A percentile compares a stretch with the other conserved stretches of the same genome.
These are phyloP conservation scores for Solanum habrochaites DNA, from an alignment of 257 asterid species.

Conservation along the genomic window DNA sequence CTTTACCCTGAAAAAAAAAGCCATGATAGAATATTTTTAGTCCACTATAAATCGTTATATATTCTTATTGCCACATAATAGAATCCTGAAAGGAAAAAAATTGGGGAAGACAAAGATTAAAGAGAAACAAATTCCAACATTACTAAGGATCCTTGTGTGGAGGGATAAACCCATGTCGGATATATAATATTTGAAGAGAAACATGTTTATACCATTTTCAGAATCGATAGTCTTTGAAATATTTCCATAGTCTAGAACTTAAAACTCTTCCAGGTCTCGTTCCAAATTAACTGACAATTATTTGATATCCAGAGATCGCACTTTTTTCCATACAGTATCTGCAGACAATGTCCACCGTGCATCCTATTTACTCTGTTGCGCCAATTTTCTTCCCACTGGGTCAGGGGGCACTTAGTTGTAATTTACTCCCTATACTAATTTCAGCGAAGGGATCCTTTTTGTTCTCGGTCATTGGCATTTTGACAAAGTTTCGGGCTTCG, in stretches of 20 bases:
- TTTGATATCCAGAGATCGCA: constrained; percentile 76
- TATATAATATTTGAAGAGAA: constrained; percentile 41
- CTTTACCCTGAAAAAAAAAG: constrained; percentile 54
- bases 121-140: constrained; percentile 12
- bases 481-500: constrained; percentile 27
- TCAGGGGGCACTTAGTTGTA: constrained; percentile 47
- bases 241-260: constrained; percentile 53
- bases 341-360: constrained; percentile 98
- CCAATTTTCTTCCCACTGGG: constrained; percentile 69
- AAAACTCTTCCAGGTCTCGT: constrained; percentile 74
- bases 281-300: constrained; percentile 71
- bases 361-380: constrained; percentile 74
- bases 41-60: not conserved
- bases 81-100: not conserved
- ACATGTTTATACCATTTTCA: constrained; percentile 48
- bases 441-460: constrained; percentile 26
- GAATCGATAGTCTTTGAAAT: constrained; percentile 51
- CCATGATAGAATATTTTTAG: not conserved
- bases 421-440: constrained; percentile 19
- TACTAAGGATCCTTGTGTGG: constrained; percentile 67
- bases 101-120: not conserved
- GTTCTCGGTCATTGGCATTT: constrained; percentile 27
- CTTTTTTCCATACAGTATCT: constrained; percentile 86
- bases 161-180: constrained; percentile 50
- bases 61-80: not conserved